A percentile compares a stretch with the other conserved stretches of the same genome.
phyloP scores from a whole-genome alignment of 192 early-diverging fungal species.

The Thamnidium elegans region DNA sequence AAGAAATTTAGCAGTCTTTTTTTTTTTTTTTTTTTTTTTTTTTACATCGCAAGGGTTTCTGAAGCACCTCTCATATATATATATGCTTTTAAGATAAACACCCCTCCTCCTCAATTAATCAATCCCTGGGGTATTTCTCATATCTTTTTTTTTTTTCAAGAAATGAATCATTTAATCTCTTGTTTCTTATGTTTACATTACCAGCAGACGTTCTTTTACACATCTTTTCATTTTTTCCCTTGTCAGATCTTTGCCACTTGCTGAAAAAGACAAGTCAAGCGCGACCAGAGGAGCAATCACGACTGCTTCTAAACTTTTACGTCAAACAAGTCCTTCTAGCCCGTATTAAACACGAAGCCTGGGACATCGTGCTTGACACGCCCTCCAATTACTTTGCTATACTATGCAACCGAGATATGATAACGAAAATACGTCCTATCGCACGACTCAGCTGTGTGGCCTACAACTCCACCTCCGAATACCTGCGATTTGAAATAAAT shows the following conservation, averaged over 20 bases:
- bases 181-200: neutral
- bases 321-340: neutral
- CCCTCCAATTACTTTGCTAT: slow-evolving; percentile 12
- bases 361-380: slow-evolving; percentile 4
- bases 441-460: neutral
- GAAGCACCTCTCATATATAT: too few relatives aligned
- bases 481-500: slow-evolving; percentile 4
- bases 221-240: slow-evolving; percentile 1
- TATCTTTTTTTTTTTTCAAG: neutral
- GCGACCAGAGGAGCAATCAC: neutral
- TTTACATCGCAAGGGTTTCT: too few relatives aligned
- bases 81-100: too few relatives aligned
- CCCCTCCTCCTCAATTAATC: neutral
- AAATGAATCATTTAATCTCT: neutral
- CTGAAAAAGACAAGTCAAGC: neutral
- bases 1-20: too few relatives aligned
- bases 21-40: too few relatives aligned
- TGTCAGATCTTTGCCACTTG: slow-evolving; percentile 8
- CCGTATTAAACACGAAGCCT: slow-evolving; percentile 8
- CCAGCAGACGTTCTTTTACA: slow-evolving; percentile 7
- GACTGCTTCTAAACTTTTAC: neutral
- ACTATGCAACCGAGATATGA: neutral
- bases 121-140: neutral
- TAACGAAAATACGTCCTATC: too few relatives aligned
- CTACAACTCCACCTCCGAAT: slow-evolving; percentile 3